Evolutionary conservation across 441 rosid species (phyloP).

Genomic region (Croton laevigatus): DNA sequence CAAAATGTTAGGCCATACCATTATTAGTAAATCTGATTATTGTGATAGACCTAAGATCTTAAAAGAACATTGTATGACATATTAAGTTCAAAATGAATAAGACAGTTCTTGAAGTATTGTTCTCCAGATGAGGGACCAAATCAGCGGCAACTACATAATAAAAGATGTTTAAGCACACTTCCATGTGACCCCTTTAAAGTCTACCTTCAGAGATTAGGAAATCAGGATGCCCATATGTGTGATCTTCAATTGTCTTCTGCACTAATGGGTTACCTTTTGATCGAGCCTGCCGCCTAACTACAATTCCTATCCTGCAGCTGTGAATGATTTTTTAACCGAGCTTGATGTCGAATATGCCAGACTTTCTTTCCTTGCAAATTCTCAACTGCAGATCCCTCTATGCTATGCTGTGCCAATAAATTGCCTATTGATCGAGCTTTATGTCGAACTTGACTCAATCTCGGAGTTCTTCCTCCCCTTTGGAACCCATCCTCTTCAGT

Average conservation of each 20-base stretch:
- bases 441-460: constrained; percentile 17
- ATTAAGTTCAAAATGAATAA: not conserved
- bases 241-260: constrained; percentile 3
- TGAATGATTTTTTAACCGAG: constrained; percentile 14
- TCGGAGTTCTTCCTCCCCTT: constrained; percentile 3
- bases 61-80: not conserved
- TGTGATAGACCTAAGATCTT: not conserved
- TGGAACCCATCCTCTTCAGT: not conserved
- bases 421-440: constrained; percentile 13
- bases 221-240: not conserved
- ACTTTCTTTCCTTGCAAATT: constrained; percentile 7
- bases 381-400: not conserved
- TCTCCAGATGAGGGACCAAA: not conserved
- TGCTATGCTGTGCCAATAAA: not conserved
- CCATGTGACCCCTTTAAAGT: not conserved
- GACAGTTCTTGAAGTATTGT: constrained; percentile 5
- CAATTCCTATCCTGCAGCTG: not conserved
- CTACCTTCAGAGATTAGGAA: constrained; percentile 14
- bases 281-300: constrained; percentile 4
- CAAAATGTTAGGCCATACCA: not conserved
- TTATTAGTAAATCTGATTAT: not conserved
- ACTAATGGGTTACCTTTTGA: not conserved
- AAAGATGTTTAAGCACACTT: not conserved
- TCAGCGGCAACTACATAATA: not conserved
- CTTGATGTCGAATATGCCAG: constrained; percentile 17